Evolutionary conservation across 78 protist genomes (phyloP).

Genomic region (Blattamonas nauphoetae): DNA sequence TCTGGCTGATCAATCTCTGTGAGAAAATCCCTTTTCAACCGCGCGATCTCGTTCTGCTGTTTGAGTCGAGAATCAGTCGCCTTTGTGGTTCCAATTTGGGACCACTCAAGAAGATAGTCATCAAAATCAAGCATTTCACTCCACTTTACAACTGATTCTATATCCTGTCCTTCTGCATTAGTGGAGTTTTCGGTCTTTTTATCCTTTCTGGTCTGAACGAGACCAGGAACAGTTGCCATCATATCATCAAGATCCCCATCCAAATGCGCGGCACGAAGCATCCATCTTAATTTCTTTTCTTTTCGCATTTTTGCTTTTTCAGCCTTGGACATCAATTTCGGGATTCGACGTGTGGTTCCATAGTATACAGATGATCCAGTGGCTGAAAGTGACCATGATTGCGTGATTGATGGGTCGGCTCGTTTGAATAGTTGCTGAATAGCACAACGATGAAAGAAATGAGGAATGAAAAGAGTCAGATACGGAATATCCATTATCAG

Average conservation of each 20-base stretch:
- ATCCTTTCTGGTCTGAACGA: background rate
- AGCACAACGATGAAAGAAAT: background rate
- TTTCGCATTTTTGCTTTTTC: background rate
- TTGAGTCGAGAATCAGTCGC: background rate
- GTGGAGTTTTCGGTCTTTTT: background rate
- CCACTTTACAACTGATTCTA: background rate
- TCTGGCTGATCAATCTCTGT: too few species aligned
- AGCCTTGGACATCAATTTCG: background rate
- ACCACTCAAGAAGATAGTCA: background rate
- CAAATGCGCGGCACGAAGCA: background rate
- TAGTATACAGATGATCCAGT: too few species aligned
- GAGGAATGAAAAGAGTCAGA: background rate
- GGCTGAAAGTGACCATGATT: background rate
- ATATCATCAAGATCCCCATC: background rate
- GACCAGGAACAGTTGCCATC: background rate
- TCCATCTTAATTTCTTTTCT: background rate
- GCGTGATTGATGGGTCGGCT: background rate
- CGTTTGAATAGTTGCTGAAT: background rate
- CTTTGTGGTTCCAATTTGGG: background rate
- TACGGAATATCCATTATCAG: background rate
- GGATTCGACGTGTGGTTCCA: too few species aligned
- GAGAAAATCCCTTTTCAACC: too few species aligned
- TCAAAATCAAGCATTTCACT: background rate
- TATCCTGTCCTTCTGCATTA: background rate
- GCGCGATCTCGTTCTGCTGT: too few species aligned